phyloP scores from a whole-genome alignment of 2,329 filamentous ascomycete genomes.

The Diaporthe vaccinii region DNA sequence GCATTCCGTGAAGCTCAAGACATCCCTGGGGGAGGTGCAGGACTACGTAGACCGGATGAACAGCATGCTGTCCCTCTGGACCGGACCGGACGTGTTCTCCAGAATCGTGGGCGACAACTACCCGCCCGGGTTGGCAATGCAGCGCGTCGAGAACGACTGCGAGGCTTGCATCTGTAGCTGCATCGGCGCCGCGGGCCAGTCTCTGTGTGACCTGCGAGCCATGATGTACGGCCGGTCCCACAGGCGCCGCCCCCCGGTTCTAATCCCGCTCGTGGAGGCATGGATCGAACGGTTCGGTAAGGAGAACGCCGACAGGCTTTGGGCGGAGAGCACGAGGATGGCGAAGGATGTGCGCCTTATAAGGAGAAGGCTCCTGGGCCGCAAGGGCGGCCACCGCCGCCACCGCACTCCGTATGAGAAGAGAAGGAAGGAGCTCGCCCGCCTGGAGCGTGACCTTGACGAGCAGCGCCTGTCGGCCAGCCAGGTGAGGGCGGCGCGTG shows the following conservation, averaged over 20 bases:
- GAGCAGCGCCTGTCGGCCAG: constrained; percentile 10
- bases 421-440: constrained; percentile 26
- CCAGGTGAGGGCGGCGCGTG: neutral
- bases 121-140: constrained; percentile 43
- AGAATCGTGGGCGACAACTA: constrained; percentile 40
- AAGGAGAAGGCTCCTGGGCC: constrained; percentile 7
- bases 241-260: constrained; percentile 48
- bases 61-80: constrained; percentile 33
- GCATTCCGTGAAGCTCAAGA: constrained; percentile 37
- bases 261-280: constrained; percentile 57
- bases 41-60: constrained; percentile 48
- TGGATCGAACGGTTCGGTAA: constrained; percentile 56
- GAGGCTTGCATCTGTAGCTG: constrained; percentile 67
- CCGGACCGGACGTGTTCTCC: constrained; percentile 40
- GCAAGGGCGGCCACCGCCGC: neutral
- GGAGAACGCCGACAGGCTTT: constrained; percentile 25
- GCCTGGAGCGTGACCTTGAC: neutral
- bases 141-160: constrained; percentile 55
- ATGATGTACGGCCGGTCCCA: constrained; percentile 56
- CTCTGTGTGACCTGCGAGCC: constrained; percentile 61
- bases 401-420: constrained; percentile 5
- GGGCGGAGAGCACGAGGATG: constrained; percentile 29
- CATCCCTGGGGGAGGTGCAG: constrained; percentile 37
- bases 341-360: constrained; percentile 31
- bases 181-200: constrained; percentile 58